Evolutionary conservation across 805 yeast species (phyloP), one percentile per base, ranked within the genome.

Genomic region (Starmerella asiatica): DNA sequence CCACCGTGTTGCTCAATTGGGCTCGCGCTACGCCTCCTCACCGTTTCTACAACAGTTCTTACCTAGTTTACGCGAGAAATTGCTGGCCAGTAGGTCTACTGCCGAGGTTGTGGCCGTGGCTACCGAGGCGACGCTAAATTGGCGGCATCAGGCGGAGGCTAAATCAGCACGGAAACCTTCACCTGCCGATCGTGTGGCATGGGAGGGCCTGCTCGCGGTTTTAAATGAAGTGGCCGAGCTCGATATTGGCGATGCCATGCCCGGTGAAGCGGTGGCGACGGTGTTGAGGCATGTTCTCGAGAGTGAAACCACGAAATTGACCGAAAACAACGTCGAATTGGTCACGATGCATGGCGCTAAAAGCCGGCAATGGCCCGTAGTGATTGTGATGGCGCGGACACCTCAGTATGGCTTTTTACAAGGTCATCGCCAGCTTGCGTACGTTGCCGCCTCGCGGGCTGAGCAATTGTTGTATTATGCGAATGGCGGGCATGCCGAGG

Each of bases 401-500:
- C 26, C 26, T 11, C 26, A 7, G 26, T 23, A 11, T 7, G 26
- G 11, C 26, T 23, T 23, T 11, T 7, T 11, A 7, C 7, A 23
- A 11, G 9, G 9, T 11, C 7, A 23, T 11, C 7, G 11, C 26
- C 37, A 53, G 17, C 35, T 54, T 27, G 44, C 51, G 14, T 56
- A 54, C 26, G 60, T 56, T 3, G 58, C 51, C 1, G 41, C 51
- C 6, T 48, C 58, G 5, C 40, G 60, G 12, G 59, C 60, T 8
- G 43, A 40, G 21, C 29, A 39, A n/a, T 30, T 23, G 26, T 41
- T 50, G 24, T 39, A 32, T 21, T 40, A 34, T 21, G 19, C 34
- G 15, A 32, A 34, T 27, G 32, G 27, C 14, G 44, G 44, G 9
- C 18, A 32, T 11, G 11, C 9, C 11, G 26, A 23, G 7, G 26